phyloP scores from a whole-genome alignment of 1,284 basidiomycete species.

The Microbotryomycetes sp. region DNA sequence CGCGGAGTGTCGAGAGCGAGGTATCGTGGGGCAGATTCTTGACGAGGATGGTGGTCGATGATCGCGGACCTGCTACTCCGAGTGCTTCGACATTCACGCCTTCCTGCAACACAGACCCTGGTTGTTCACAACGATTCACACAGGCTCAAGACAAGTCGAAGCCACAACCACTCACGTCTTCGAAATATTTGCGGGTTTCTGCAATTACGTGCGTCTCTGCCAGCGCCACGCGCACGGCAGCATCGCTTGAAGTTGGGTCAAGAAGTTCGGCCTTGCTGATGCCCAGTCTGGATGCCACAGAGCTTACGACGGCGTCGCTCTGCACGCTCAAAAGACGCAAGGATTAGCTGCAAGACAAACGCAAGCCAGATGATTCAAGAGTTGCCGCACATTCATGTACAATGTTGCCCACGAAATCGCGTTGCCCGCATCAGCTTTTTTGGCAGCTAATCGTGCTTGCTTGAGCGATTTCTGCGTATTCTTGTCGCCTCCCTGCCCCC shows the following conservation, averaged over 20 bases:
- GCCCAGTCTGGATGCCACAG: constrained; percentile 71
- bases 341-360: constrained; percentile 1
- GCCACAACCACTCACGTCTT: constrained; percentile 51
- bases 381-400: constrained; percentile 86
- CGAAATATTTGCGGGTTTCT: constrained; percentile 85
- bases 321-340: constrained; percentile 40
- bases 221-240: constrained; percentile 84
- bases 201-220: constrained; percentile 94
- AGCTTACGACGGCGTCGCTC: constrained; percentile 82
- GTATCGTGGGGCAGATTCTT: constrained; percentile 98
- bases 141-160: neutral
- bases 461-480: constrained; percentile 42
- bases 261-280: constrained; percentile 60
- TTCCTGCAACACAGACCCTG: too few species aligned
- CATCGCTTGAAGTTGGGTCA: constrained; percentile 19
- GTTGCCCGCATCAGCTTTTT: constrained; percentile 65
- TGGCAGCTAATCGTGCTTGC: constrained; percentile 54
- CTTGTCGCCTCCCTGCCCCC: constrained; percentile 56
- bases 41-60: constrained; percentile 78
- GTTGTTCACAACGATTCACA: neutral
- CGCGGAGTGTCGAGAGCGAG: constrained; percentile 61
- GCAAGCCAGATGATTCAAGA: constrained; percentile 6
- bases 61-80: constrained; percentile 50
- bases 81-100: constrained; percentile 50
- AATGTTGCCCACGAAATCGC: constrained; percentile 88